Base-by-base conservation (phyloP, 164 flowering plant species). In the Aristolochia contorta region DNA sequence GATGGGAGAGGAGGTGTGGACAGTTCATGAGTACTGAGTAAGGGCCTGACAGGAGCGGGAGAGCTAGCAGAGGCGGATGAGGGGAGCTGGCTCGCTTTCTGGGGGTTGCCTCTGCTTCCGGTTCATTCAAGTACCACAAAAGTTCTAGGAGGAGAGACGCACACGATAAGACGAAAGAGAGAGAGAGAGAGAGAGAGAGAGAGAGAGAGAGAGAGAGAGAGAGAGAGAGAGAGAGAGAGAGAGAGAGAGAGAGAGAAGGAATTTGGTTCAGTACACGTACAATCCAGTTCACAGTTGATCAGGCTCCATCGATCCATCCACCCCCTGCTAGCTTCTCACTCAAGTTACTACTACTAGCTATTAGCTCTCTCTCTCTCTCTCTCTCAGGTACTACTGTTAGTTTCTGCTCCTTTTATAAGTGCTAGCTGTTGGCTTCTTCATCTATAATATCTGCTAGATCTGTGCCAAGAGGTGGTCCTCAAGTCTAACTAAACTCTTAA, bases 401-500 rank as follows among this genome's bases (percentile, higher is more conserved):
- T 73, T 74, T 72, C 62, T 72, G 72, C 59, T 67, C 76, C 79
- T 78, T n/a, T 82, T 71, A 80, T 80, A 20, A 70, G n/a, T n/a
- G n/a, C n/a, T n/a, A n/a, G 79, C 78, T 74, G 79, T 73, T 78
- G 79, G 71, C 63, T 73, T 71, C 67, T 65, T 53, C 74, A 78
- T 75, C 5, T 27, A 27, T 27, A 27, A 72, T 78, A 67, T 71
- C 73, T 69, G 69, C 75, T 82, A 75, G 74, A 64, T 65, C 59
- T 60, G 61, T 73, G 67, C 2, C 30, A 2, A 2, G 30, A 30
- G 54, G 75, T 82, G 87, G 87, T 82, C 87, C 87, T 76, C 54
- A 53, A 57, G 9, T 48, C 3, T 27, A 27, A 27, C 30, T 27
- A 5, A 27, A 27, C 3, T 27, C 30, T 27, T 27, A n/a, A n/a